phyloP scores from a whole-genome alignment of 129 eudicot species.

The Tanacetum coccineum region DNA sequence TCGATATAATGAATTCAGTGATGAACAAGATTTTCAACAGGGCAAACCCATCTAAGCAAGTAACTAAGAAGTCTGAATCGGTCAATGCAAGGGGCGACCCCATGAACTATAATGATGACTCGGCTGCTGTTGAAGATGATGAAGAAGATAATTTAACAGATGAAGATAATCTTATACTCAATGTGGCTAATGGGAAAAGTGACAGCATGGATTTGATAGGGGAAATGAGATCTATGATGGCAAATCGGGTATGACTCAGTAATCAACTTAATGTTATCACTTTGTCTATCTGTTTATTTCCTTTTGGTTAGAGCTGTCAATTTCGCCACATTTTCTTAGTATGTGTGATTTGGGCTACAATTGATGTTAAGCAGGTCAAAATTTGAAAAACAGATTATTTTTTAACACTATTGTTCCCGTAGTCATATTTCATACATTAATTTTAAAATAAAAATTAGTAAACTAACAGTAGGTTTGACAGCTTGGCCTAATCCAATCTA shows the following conservation, averaged over 20 bases:
- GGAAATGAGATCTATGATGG: slow-evolving; percentile 30
- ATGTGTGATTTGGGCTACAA: too few relatives aligned
- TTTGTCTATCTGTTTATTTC: background rate
- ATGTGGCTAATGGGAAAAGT: slow-evolving; percentile 44
- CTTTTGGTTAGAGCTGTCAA: background rate
- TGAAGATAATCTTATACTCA: slow-evolving; percentile 72
- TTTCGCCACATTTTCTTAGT: background rate
- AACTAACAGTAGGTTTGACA: too few relatives aligned
- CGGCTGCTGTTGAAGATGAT: slow-evolving; percentile 28
- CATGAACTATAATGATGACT: slow-evolving; percentile 20
- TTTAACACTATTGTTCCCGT: too few relatives aligned
- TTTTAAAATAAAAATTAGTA: background rate
- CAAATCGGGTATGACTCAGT: slow-evolving; percentile 36
- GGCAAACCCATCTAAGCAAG: slow-evolving; percentile 31
- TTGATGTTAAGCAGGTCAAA: background rate
- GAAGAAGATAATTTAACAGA: slow-evolving; percentile 48
- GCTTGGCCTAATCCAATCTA: too few relatives aligned
- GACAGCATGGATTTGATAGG: slow-evolving; percentile 26
- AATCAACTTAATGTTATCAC: background rate
- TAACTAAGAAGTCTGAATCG: slow-evolving; percentile 15
- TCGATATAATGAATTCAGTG: slow-evolving; percentile 59
- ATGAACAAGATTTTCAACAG: slow-evolving; percentile 61
- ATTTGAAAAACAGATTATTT: background rate
- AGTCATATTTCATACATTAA: background rate
- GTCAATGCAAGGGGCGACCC: slow-evolving; percentile 13